A percentile compares a stretch with the other conserved stretches of the same genome.
Conservation (phyloP, 805 yeast species). For the Teunomyces gatunensis region DNA sequence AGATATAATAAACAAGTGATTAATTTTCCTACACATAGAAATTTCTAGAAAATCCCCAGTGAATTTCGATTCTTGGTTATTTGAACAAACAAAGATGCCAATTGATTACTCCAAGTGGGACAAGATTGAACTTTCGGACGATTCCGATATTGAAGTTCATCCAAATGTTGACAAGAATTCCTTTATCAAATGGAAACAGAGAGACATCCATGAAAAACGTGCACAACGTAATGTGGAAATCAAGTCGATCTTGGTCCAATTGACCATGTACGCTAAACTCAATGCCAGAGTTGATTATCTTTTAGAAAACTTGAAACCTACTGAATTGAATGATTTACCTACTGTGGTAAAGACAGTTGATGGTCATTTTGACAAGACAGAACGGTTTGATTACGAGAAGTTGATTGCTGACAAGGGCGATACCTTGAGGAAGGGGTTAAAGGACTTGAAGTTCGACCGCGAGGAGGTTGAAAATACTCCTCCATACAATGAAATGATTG, state of each 20-base stretch:
- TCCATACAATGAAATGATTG: slow-evolving; percentile 88
- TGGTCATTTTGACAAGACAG: slow-evolving; percentile 53
- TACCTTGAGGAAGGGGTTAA: slow-evolving; percentile 44
- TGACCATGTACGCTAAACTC: slow-evolving; percentile 75
- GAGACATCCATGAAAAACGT: slow-evolving; percentile 94
- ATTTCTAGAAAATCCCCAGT: slow-evolving; percentile 1
- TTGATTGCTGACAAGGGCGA: slow-evolving; percentile 37
- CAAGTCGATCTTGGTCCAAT: slow-evolving; percentile 69
- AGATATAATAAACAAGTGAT: no score
- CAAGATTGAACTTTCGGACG: slow-evolving; percentile 91
- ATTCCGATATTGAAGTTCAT: slow-evolving; percentile 95
- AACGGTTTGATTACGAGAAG: slow-evolving; percentile 50
- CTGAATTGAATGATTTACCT: slow-evolving; percentile 32
- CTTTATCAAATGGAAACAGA: slow-evolving; percentile 93
- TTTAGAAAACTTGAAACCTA: slow-evolving; percentile 40
- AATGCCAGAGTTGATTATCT: slow-evolving; percentile 70
- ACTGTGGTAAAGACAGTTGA: slow-evolving; percentile 42
- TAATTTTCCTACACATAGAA: slow-evolving; percentile 1
- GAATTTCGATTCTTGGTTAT: no score
- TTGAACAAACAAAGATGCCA: slow-evolving; percentile 47
- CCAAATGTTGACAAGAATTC: slow-evolving; percentile 96
- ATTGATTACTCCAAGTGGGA: slow-evolving; percentile 98
- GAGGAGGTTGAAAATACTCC: slow-evolving; percentile 47
- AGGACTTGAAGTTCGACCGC: slow-evolving; percentile 33
- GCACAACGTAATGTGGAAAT: slow-evolving; percentile 76